Conservation (phyloP, 352 stramenopile genomes). For the Pythium phragmitis region DNA sequence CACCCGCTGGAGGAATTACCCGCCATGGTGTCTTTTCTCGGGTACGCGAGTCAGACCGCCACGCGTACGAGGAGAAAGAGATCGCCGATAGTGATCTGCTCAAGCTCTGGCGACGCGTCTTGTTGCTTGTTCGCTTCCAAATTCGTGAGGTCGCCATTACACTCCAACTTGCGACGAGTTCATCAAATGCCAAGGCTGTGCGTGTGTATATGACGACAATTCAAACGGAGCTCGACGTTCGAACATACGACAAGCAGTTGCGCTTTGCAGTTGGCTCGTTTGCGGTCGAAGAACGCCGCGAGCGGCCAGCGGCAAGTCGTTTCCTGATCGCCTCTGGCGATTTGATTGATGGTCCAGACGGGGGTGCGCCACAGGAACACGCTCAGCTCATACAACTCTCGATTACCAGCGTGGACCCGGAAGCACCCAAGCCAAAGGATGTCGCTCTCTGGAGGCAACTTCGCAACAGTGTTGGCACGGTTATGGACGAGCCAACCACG, state of each 20-base stretch:
- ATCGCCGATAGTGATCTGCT: slow-evolving; percentile 50
- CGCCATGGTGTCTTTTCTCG: slow-evolving; percentile 15
- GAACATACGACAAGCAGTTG: slow-evolving; percentile 64
- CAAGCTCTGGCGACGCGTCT: slow-evolving; percentile 70
- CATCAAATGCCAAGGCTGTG: slow-evolving; percentile 47
- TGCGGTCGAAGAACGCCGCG: slow-evolving; percentile 53
- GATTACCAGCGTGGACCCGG: slow-evolving; percentile 69
- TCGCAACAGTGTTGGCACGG: background rate
- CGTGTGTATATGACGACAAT: slow-evolving; percentile 57
- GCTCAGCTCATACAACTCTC: slow-evolving; percentile 65
- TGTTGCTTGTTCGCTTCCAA: slow-evolving; percentile 26
- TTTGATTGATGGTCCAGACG: slow-evolving; percentile 4
- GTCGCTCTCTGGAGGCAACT: slow-evolving; percentile 43
- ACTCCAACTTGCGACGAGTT: slow-evolving; percentile 13
- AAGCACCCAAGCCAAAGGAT: slow-evolving; percentile 64
- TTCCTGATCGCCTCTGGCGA: slow-evolving; percentile 61
- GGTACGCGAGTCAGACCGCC: slow-evolving; percentile 11
- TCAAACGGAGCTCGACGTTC: slow-evolving; percentile 54
- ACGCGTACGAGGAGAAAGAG: slow-evolving; percentile 38
- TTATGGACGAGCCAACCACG: background rate
- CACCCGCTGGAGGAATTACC: slow-evolving; percentile 9
- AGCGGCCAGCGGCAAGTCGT: background rate
- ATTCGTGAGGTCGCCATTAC: slow-evolving; percentile 42
- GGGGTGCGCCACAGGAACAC: background rate
- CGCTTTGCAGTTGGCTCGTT: slow-evolving; percentile 77